A percentile compares a stretch with the other conserved stretches of the same genome.
phyloP scores from a whole-genome alignment of 495 filamentous ascomycete species.

The Clavariopsis aquatica region DNA sequence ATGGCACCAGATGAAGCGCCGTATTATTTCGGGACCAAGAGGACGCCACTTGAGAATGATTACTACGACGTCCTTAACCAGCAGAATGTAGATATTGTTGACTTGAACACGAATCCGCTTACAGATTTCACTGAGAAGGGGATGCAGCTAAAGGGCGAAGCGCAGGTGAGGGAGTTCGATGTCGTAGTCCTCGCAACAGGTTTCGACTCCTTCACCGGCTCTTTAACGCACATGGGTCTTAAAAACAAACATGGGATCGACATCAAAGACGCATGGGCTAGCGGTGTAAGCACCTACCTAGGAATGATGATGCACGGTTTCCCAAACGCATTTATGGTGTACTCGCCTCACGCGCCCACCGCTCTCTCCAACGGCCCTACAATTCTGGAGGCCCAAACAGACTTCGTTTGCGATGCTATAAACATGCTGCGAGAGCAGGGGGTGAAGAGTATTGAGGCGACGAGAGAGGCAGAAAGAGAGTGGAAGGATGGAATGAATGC shows the following conservation, averaged over 20 bases:
- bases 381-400: slow-evolving; percentile 33
- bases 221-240: slow-evolving; percentile 28
- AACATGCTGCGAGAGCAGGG: slow-evolving; percentile 13
- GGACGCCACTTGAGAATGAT: slow-evolving; percentile 29
- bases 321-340: slow-evolving; percentile 35
- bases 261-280: slow-evolving; percentile 31
- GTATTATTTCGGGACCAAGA: slow-evolving; percentile 34
- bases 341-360: slow-evolving; percentile 39
- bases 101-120: slow-evolving; percentile 21
- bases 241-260: slow-evolving; percentile 29
- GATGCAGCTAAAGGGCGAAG: slow-evolving; percentile 16
- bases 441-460: slow-evolving; percentile 30
- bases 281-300: slow-evolving; percentile 30
- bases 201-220: slow-evolving; percentile 34
- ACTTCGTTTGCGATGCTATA: slow-evolving; percentile 34
- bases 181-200: slow-evolving; percentile 33
- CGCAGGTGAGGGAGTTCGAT: slow-evolving; percentile 24
- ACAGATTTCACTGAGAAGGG: slow-evolving; percentile 23
- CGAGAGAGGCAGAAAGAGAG: slow-evolving; percentile 30
- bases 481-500: slow-evolving; percentile 32
- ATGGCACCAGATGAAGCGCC: slow-evolving; percentile 29
- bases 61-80: slow-evolving; percentile 35
- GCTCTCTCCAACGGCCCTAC: slow-evolving; percentile 38
- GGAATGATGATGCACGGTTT: slow-evolving; percentile 33
- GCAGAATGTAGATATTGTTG: slow-evolving; percentile 24